These are phyloP conservation scores for Pythium angustatum DNA, from an alignment of 352 stramenopile species.

Conservation along the genomic window DNA sequence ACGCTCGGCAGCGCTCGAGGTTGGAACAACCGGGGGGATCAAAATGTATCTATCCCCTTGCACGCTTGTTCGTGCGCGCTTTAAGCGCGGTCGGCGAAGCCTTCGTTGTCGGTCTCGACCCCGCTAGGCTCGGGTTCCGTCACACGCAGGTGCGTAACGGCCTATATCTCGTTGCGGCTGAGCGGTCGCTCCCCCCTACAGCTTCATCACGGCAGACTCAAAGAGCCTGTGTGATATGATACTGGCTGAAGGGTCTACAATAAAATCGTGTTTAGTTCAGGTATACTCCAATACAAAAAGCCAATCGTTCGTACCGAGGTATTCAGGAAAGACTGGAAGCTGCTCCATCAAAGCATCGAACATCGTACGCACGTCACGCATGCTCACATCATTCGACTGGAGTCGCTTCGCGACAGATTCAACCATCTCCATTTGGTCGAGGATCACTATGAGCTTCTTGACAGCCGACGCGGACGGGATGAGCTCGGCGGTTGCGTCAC, in stretches of 20 bases:
- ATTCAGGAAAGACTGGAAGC: neutral
- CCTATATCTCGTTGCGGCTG: neutral
- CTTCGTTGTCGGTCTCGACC: neutral
- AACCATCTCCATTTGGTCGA: constrained; percentile 5
- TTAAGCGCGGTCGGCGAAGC: neutral
- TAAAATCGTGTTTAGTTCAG: neutral
- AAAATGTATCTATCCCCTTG: neutral
- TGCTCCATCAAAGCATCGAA: constrained; percentile 17
- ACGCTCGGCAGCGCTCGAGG: neutral
- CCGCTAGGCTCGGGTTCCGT: too few relatives aligned
- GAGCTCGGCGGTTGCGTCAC: constrained; percentile 11
- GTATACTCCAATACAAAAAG: neutral
- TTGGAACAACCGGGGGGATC: neutral
- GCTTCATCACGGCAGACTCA: neutral
- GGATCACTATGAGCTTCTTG: constrained; percentile 4
- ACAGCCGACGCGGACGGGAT: neutral
- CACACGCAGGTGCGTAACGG: neutral
- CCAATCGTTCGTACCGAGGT: neutral
- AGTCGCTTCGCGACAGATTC: constrained; percentile 17
- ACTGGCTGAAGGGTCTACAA: neutral
- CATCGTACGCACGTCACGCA: constrained; percentile 3
- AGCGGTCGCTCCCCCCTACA: neutral
- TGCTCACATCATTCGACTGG: neutral
- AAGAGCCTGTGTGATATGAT: neutral
- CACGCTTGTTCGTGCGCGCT: neutral